Evolutionary conservation across 805 yeast genomes (phyloP).

Genomic region (Hanseniaspora pseudoguilliermondii): DNA sequence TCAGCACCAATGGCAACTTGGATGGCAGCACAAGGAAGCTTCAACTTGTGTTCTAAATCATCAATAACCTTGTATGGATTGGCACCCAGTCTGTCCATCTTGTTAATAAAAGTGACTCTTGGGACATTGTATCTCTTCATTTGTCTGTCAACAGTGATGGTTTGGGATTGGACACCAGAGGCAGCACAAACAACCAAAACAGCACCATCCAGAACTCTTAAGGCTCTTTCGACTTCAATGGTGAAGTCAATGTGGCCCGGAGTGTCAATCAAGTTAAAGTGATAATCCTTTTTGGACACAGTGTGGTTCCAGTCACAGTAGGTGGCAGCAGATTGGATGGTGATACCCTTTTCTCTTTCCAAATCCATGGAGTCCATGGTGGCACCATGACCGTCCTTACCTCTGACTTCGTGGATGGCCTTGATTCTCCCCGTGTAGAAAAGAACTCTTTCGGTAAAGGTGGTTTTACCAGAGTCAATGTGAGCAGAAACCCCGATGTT

Average conservation of each 20-base stretch:
- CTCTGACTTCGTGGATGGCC: slow-evolving; percentile 93
- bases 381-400: slow-evolving; percentile 95
- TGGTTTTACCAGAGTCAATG: slow-evolving; percentile 95
- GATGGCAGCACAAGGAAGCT: slow-evolving; percentile 90
- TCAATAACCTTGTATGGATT: slow-evolving; percentile 92
- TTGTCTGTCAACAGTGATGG: slow-evolving; percentile 97
- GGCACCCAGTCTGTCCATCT: slow-evolving; percentile 99
- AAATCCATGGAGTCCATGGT: slow-evolving; percentile 99
- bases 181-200: slow-evolving; percentile 97
- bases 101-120: slow-evolving; percentile 87
- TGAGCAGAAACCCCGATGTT: slow-evolving; percentile 97
- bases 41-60: slow-evolving; percentile 75
- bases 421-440: slow-evolving; percentile 94
- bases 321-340: slow-evolving; percentile 97
- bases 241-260: slow-evolving; percentile 99
- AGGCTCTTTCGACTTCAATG: slow-evolving; percentile 96
- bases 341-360: slow-evolving; percentile 96
- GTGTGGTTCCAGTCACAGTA: slow-evolving; percentile 73
- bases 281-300: slow-evolving; percentile 51
- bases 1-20: slow-evolving; percentile 98
- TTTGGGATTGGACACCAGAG: slow-evolving; percentile 95
- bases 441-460: slow-evolving; percentile 93
- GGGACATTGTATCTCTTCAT: slow-evolving; percentile 98
- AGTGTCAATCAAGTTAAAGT: slow-evolving; percentile 91
- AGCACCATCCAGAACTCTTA: slow-evolving; percentile 95